Evolutionary conservation across 2,329 filamentous ascomycete species (phyloP), one percentile per base, ranked within the genome.

Genomic region (Sporothrix humicola): DNA sequence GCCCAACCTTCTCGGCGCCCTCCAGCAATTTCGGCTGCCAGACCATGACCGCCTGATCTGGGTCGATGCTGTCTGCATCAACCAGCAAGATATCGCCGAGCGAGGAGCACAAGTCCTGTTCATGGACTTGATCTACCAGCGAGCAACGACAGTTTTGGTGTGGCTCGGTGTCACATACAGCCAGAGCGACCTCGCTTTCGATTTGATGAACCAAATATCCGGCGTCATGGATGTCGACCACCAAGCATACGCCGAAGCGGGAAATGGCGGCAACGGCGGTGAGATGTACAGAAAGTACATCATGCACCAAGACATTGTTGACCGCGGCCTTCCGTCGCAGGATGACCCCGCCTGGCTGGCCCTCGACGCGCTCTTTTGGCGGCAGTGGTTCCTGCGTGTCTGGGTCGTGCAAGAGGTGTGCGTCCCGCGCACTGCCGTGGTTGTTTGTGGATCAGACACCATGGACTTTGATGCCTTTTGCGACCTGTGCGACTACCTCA

Each of bases 51-150:
- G 63, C 46, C n/a, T 68, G 13, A 3, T 68, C 7, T 68, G 63
- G 63, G 63, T 68, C 23, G 63, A 68, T 46, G 63, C 63, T 31
- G 23, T 68, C 15, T 68, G 63, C 44, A 68, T 68, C 20, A 68
- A 68, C 23, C 63, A 68, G 46, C 44, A 68, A 46, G 63, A 68
- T 5, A 10, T 68, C 3, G 20, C 63, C 4, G 63, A 68, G 46
- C 63, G 63, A 3, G 63, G 63, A 4, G 15, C 63, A 1, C 63
- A 68, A 52, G 63, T 68, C 9, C 44, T 50, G 1, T 10, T 68
- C 7, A 68, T 68, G 63, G 63, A 68, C 44, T 23, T 68, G 10
- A 10, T 68, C 13, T 68, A 68, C 20, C 9, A 68, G 44, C 26
- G 46, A 8, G 63, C 63, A 5, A 13, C 46, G 7, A 68, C 44